Conservation (phyloP, 768 basidiomycete species). For the Thelephora aurantiotincta region DNA sequence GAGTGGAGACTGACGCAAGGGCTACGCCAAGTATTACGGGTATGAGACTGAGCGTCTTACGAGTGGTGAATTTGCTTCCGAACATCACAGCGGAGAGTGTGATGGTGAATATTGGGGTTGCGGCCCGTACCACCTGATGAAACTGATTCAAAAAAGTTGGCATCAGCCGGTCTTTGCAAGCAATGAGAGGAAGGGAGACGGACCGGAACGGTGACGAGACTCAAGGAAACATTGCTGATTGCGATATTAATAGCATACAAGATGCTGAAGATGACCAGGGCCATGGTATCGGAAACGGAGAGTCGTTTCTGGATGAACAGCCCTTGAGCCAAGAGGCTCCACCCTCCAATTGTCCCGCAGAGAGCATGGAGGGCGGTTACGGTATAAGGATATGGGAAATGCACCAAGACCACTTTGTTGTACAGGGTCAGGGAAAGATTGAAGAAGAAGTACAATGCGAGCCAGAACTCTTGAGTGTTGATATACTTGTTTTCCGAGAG, state of each 20-base stretch:
- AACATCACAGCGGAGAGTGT: conserved; percentile 60
- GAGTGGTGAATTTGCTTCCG: conserved; percentile 37
- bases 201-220: conserved; percentile 83
- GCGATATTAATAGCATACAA: conserved; percentile 92
- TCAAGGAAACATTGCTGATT: conserved; percentile 82
- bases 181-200: conserved; percentile 17
- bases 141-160: conserved; percentile 40
- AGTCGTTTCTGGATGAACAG: conserved; percentile 45
- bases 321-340: conserved; percentile 41
- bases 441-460: conserved; percentile 74
- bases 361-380: conserved; percentile 87
- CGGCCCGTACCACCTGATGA: conserved; percentile 91
- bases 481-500: conserved; percentile 3
- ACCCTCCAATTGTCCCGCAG: conserved; percentile 74
- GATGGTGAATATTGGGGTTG: conserved; percentile 88
- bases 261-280: conserved; percentile 70
- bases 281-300: conserved; percentile 34
- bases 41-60: conserved; percentile 58
- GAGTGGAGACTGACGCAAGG: conserved; percentile 52
- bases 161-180: neutral
- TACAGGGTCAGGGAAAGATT: conserved; percentile 88
- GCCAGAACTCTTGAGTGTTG: conserved; percentile 37
- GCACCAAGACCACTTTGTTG: conserved; percentile 86
- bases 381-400: conserved; percentile 93
- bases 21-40: conserved; percentile 87